Percentiles rank a stretch among this genome's conserved stretches.
Conservation (phyloP, 2,329 filamentous ascomycete species). For the Didymella sp. region DNA sequence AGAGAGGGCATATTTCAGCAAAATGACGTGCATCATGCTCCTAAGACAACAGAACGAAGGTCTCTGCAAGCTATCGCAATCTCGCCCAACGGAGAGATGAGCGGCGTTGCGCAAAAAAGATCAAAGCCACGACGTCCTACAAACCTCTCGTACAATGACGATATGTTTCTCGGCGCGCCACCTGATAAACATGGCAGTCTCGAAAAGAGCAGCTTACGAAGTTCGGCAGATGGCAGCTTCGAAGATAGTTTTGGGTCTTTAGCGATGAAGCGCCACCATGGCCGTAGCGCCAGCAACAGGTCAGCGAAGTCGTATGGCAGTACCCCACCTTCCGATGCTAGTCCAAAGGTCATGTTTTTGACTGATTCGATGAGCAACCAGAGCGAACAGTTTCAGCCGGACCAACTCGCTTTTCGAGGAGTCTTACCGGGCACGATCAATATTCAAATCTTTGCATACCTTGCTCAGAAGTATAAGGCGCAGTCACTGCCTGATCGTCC, state of each 20-base stretch:
- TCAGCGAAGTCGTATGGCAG: conserved; percentile 61
- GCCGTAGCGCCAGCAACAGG: conserved; percentile 55
- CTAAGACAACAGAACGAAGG: conserved; percentile 65
- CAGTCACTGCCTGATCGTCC: conserved; percentile 49
- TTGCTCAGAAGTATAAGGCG: conserved; percentile 55
- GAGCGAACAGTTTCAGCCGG: conserved; percentile 49
- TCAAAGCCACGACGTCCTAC: conserved; percentile 52
- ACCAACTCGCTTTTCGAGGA: conserved; percentile 59
- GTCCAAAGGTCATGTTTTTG: conserved; percentile 58
- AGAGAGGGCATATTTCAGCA: conserved; percentile 68
- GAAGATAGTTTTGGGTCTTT: conserved; percentile 63
- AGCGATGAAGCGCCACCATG: conserved; percentile 56
- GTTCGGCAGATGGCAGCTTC: conserved; percentile 63
- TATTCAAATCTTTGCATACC: conserved; percentile 50
- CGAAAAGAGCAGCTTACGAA: conserved; percentile 57
- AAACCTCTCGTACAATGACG: conserved; percentile 51
- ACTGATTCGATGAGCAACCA: conserved; percentile 58
- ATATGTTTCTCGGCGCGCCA: conserved; percentile 50
- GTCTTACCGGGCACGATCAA: conserved; percentile 54
- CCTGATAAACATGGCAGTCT: conserved; percentile 54
- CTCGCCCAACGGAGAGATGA: conserved; percentile 64
- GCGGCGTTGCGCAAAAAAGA: conserved; percentile 62
- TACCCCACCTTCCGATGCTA: conserved; percentile 60
- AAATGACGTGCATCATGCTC: conserved; percentile 66
- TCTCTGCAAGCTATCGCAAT: conserved; percentile 64